These are phyloP conservation scores for Tanacetum coccineum DNA, from an alignment of 129 eudicot genomes.

Conservation along the genomic window DNA sequence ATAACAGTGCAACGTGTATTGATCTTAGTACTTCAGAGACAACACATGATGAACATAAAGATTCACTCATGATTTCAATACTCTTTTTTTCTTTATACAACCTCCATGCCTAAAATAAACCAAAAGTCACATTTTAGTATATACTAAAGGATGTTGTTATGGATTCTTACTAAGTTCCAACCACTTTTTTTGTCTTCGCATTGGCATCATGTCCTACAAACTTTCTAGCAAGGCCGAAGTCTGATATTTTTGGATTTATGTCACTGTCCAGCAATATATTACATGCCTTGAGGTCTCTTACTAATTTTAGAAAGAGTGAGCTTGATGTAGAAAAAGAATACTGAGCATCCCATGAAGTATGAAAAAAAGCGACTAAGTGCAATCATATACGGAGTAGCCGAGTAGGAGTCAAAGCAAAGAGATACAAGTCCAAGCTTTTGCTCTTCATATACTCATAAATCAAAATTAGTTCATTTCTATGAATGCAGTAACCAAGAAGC, in stretches of 20 bases:
- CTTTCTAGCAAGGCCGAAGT: constrained; percentile 14
- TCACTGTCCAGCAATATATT: not conserved
- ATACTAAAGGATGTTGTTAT: no score
- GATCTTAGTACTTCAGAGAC: no score
- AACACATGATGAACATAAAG: no score
- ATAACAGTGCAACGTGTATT: no score
- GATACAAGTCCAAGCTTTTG: not conserved
- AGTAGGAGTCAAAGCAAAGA: no score
- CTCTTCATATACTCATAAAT: no score
- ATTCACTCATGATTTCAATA: no score
- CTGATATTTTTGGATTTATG: constrained; percentile 7
- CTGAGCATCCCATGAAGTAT: constrained; percentile 14
- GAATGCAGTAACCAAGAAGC: not conserved
- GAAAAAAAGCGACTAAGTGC: no score
- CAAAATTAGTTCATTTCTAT: not conserved
- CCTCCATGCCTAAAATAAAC: no score
- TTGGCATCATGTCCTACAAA: constrained; percentile 3
- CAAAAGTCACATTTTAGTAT: no score
- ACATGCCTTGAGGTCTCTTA: constrained; percentile 3
- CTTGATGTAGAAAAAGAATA: constrained; percentile 8
- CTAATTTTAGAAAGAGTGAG: constrained; percentile 4
- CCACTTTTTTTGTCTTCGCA: constrained; percentile 6
- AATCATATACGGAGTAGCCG: no score
- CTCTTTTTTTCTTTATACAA: no score
- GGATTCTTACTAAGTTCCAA: not conserved